Evolutionary conservation across 805 yeast genomes (phyloP).

Genomic region (Suhomyces sp.): DNA sequence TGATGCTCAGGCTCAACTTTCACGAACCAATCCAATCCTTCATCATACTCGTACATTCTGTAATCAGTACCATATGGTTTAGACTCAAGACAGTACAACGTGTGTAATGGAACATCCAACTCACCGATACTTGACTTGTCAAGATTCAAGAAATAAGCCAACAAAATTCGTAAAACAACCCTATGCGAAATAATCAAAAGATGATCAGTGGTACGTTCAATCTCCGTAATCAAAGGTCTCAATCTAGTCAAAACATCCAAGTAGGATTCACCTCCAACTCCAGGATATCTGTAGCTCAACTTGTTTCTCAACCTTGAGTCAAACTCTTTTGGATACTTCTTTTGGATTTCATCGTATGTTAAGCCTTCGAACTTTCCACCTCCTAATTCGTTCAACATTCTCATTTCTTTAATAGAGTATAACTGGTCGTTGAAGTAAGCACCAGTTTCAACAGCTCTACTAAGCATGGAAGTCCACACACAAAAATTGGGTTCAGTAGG

Average conservation of each 20-base stretch:
- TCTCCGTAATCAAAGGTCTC: slow-evolving; percentile 86
- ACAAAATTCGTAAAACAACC: slow-evolving; percentile 81
- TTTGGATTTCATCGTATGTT: slow-evolving; percentile 86
- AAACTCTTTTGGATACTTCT: slow-evolving; percentile 72
- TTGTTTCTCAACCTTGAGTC: slow-evolving; percentile 73
- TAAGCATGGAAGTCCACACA: slow-evolving; percentile 90
- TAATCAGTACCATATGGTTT: slow-evolving; percentile 96
- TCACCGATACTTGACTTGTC: slow-evolving; percentile 80
- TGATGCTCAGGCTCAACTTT: slow-evolving; percentile 58
- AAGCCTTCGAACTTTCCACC: slow-evolving; percentile 92
- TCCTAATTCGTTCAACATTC: slow-evolving; percentile 91
- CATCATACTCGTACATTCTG: slow-evolving; percentile 85
- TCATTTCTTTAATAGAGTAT: slow-evolving; percentile 80
- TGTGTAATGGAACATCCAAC: slow-evolving; percentile 89
- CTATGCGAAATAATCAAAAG: slow-evolving; percentile 82
- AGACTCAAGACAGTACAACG: slow-evolving; percentile 85
- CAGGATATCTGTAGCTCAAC: slow-evolving; percentile 88
- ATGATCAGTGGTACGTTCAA: slow-evolving; percentile 89
- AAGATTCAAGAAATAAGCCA: slow-evolving; percentile 87
- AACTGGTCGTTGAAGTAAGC: slow-evolving; percentile 68
- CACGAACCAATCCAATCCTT: slow-evolving; percentile 70
- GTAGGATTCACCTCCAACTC: slow-evolving; percentile 95
- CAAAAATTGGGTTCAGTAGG: slow-evolving; percentile 72
- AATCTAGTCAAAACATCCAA: slow-evolving; percentile 89
- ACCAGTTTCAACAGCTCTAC: slow-evolving; percentile 77